A percentile compares a stretch with the other conserved stretches of the same genome.
Conservation (phyloP, 768 basidiomycete genomes). For the Lentinula raphanica region DNA sequence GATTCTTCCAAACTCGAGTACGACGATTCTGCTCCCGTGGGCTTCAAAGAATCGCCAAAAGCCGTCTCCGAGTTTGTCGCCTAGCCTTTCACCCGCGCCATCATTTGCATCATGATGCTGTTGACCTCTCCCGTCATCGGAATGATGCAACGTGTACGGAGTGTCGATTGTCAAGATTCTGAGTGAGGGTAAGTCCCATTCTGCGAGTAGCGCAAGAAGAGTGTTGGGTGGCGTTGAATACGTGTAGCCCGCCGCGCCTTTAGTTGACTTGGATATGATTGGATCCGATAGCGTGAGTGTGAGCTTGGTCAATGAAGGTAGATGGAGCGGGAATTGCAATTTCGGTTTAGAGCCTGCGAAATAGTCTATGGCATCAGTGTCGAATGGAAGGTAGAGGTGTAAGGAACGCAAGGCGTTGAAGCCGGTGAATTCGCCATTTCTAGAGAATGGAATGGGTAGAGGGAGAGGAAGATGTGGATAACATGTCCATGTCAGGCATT, state of each 20-base stretch:
- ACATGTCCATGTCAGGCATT: neutral
- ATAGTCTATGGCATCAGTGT: neutral
- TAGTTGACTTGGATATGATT: neutral
- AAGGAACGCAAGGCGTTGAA: neutral
- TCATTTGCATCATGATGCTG: neutral
- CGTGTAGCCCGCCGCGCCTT: neutral
- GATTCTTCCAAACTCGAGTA: neutral
- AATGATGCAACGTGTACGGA: conserved; percentile 1
- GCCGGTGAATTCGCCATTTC: neutral
- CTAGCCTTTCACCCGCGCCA: neutral
- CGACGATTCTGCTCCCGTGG: neutral
- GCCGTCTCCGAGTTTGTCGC: neutral
- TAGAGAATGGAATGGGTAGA: neutral
- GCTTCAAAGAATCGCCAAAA: neutral
- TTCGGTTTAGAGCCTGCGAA: neutral
- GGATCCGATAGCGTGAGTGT: conserved; percentile 1
- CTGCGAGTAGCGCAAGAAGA: neutral
- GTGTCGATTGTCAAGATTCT: neutral
- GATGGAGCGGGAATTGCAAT: neutral
- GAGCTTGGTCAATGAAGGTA: neutral
- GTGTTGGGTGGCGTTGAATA: neutral
- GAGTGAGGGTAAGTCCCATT: neutral
- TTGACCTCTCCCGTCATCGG: neutral
- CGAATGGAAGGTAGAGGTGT: conserved; percentile 1
- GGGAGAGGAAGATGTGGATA: neutral